Base-by-base conservation (phyloP, 306 rosid genomes). In the Quercus gilva region DNA sequence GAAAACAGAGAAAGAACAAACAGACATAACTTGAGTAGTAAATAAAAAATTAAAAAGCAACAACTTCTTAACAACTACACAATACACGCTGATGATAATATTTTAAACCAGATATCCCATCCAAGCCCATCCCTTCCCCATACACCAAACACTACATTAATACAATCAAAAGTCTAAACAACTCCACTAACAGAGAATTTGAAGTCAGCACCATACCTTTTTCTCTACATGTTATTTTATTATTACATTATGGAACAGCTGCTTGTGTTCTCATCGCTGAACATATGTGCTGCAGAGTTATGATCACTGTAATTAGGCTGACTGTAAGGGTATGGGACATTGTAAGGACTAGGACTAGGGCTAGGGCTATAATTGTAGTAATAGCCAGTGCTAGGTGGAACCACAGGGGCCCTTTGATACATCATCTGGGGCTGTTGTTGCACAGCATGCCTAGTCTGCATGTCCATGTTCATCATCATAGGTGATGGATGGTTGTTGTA, bases 401-500 rank as follows among this genome's bases (percentile, higher is more conserved):
- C 55, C 28, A 72, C 28, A 0, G 93, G 92, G 3, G 97, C 88
- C 79, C 92, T 91, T 29, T 94, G 89, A 82, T 91, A 92, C 99
- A 94, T 91, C 92, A 92, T 90, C 79, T 92, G 99, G 1, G 97
- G 91, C 52, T 90, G 98, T 21, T 84, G 93, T 20, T 84, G 91
- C 89, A 88, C 79, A n/a, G 73, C 90, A 37, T 88, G 92, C 85
- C 91, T 90, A 0, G 85, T 80, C 76, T 87, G 89, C 84, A 88
- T 74, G 81, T 85, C 85, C 92, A 90, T 87, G 80, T 91, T 93
- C 94, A 84, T 85, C 86, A 88, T 82, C 85, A 84, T 78, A 37
- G 87, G 82, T 7, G 91, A 81, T 41, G 85, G 85, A 59, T 91
- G 90, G 41, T 82, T 82, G 33, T 82, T 82, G 75, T 82, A 82